These are phyloP conservation scores for Metschnikowia cubensis DNA, from an alignment of 805 yeast species.

Conservation along the genomic window DNA sequence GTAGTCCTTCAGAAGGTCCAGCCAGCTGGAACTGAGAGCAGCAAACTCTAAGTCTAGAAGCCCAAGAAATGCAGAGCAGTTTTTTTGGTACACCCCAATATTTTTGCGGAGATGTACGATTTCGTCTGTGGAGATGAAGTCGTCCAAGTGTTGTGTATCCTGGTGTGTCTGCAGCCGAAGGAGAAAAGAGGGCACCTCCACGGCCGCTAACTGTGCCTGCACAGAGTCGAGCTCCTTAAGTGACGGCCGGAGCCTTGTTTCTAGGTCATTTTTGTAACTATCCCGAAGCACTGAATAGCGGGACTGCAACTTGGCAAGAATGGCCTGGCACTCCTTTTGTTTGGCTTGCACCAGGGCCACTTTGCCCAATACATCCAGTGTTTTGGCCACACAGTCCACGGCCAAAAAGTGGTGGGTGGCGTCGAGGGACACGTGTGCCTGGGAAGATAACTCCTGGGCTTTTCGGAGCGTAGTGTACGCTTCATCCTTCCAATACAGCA, in stretches of 20 bases:
- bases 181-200: constrained; percentile 28
- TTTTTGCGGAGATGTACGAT: constrained; percentile 25
- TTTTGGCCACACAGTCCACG: constrained; percentile 19
- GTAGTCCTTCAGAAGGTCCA: background rate
- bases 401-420: constrained; percentile 22
- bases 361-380: constrained; percentile 16
- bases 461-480: constrained; percentile 25
- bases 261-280: constrained; percentile 9
- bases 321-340: constrained; percentile 11
- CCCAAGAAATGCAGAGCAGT: constrained; percentile 13
- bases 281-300: constrained; percentile 6
- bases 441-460: constrained; percentile 31
- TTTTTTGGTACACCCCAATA: constrained; percentile 25
- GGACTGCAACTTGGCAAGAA: constrained; percentile 17
- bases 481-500: constrained; percentile 27
- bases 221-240: constrained; percentile 24
- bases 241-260: constrained; percentile 20
- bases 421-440: constrained; percentile 31
- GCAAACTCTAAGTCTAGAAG: constrained; percentile 2
- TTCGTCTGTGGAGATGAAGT: constrained; percentile 34
- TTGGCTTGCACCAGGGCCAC: constrained; percentile 17
- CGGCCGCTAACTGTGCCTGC: constrained; percentile 21
- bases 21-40: constrained; percentile 1
- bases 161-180: constrained; percentile 7
- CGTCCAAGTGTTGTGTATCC: constrained; percentile 16